Conservation (phyloP, 1,284 basidiomycete genomes). For the Puccinia triticina region DNA sequence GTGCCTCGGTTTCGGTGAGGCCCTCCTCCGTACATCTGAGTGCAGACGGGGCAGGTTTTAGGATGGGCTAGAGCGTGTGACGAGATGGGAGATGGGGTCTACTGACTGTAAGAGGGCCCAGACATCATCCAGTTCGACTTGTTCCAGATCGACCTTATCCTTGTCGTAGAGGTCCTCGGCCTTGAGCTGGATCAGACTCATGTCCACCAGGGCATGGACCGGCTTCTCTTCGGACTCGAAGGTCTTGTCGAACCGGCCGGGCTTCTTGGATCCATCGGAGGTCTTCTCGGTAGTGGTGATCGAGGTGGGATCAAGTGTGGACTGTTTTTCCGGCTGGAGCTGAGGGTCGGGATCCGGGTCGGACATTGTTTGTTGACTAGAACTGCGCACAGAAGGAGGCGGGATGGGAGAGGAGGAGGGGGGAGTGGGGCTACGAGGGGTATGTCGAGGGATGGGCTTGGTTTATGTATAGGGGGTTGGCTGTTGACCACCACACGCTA, state of each 20-base stretch:
- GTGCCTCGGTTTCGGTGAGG: conserved; percentile 74
- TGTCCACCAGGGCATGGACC: conserved; percentile 60
- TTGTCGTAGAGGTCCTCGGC: conserved; percentile 95
- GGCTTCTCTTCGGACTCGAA: conserved; percentile 39
- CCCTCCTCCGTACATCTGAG: conserved; percentile 74
- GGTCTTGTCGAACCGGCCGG: conserved; percentile 43
- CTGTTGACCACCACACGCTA: no score
- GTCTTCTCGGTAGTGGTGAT: conserved; percentile 3
- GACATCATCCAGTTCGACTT: conserved; percentile 93
- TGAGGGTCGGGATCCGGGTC: neutral
- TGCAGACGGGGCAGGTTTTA: conserved; percentile 75
- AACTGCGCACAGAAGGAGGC: neutral
- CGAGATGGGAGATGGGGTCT: neutral
- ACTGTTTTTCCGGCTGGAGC: neutral
- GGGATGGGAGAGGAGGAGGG: neutral
- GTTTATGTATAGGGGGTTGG: no score
- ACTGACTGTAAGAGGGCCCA: conserved; percentile 90
- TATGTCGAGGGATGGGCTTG: no score
- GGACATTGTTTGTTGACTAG: neutral
- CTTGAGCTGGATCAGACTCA: conserved; percentile 74
- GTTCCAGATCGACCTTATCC: conserved; percentile 98
- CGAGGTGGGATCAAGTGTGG: neutral
- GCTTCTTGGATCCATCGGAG: conserved; percentile 40
- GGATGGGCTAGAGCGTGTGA: neutral
- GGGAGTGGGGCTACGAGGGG: no score